Evolutionary conservation across 768 basidiomycete genomes (phyloP), one percentile per base, ranked within the genome.

Genomic region (Leccinum sublutescens): DNA sequence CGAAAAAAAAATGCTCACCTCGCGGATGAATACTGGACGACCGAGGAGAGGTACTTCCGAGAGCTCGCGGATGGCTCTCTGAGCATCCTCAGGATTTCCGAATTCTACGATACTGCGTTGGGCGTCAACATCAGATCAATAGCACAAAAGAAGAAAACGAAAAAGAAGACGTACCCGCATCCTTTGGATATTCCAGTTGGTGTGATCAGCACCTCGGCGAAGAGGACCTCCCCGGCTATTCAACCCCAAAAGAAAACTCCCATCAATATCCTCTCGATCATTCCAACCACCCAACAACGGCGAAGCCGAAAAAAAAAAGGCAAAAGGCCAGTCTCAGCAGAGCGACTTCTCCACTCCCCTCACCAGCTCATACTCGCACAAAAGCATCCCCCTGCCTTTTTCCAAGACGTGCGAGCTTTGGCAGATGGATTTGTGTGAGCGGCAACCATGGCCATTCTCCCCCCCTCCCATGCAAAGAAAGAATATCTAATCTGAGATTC

Each of bases 141-240:
- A 21, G 1, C 2, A 5, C 5, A 38, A 50, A 36, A 29, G 17
- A 17, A 38, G 8, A n/a, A 43, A n/a, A 50, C 53, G 45, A 50
- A 21, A 7, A 50, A 54, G 45, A 50, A 21, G 6, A 84, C 95
- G 77, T 69, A 98, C 97, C 96, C 96, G 87, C 96, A 99, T 74
- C 96, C 96, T 76, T 99, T 99, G 25, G 95, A 98, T 56, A 96
- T 85, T 31, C 96, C 96, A 21, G 91, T 95, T 15, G 96, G 96
- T 6, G 97, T 97, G 67, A 95, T 81, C 71, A 99, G 86, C 68
- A 99, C 94, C 87, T 99, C 96, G 85, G 96, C 92, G 86, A 99
- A 99, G 77, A 96, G 88, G 74, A 98, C 95, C 83, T 95, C 95
- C 83, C 96, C 96, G 87, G 93, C 96, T 96, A 88, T 85, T 83